Evolutionary conservation across 352 stramenopile genomes (phyloP), one percentile per base, ranked within the genome.

Genomic region (Thalassiosira mediterranea): DNA sequence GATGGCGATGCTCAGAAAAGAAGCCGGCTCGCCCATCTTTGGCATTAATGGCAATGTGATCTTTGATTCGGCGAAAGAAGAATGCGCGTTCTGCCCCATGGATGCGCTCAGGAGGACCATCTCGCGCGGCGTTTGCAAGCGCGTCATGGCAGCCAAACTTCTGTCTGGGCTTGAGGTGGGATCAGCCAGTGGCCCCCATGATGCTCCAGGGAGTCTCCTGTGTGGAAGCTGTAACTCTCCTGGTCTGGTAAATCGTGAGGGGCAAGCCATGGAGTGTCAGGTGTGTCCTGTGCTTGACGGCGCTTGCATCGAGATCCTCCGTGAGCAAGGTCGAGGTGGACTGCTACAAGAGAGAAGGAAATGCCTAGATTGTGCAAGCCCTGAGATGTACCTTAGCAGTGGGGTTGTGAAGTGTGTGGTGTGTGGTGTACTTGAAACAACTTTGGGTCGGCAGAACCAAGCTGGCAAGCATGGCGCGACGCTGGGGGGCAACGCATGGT

Each of bases 11-110:
- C 13, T 72, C 37, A 8, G 37, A 3, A 47, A 61, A 38, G 26
- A 15, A 21, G 7, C 26, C 3, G 53, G 53, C 3, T 31, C 53
- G 19, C 13, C 42, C 1, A 46, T 15, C n/a, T n/a, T n/a, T n/a
- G n/a, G n/a, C n/a, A n/a, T n/a, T n/a, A n/a, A n/a, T n/a, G n/a
- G n/a, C n/a, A n/a, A n/a, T n/a, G n/a, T n/a, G n/a, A n/a, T n/a
- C n/a, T n/a, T n/a, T n/a, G n/a, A n/a, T n/a, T n/a, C n/a, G n/a
- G n/a, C n/a, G n/a, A n/a, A n/a, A n/a, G 59, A 69, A 23, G 48
- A 72, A 52, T 72, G 62, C 40, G 62, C 13, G 10, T 63, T 34
- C 23, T 72, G 62, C 21, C 62, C 62, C 23, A 56, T 72, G 13
- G 34, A 61, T 3, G 26, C 31, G 31, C 7, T 63, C 8, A 31